Evolutionary conservation across 306 rosid species (phyloP).

Genomic region (Hippophae tibetana): DNA sequence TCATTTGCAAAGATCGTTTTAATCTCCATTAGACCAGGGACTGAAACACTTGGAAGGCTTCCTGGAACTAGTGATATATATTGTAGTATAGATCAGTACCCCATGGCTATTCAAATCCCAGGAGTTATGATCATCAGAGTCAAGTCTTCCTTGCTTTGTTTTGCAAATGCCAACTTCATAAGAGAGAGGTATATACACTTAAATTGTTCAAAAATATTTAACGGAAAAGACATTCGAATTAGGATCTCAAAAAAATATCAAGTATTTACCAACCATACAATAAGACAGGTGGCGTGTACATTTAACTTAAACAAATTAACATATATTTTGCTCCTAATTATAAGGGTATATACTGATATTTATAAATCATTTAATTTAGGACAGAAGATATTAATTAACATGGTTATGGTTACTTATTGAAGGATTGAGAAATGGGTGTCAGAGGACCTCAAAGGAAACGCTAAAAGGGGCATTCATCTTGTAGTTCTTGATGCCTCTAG

Average conservation of each 20-base stretch:
- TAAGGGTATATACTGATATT: too few species aligned
- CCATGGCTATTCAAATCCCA: conserved; percentile 62
- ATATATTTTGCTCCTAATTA: too few species aligned
- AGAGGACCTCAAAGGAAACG: conserved; percentile 27
- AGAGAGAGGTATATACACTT: conserved; percentile 43
- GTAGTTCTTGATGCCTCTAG: conserved; percentile 66
- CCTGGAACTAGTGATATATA: conserved; percentile 58
- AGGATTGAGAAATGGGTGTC: conserved; percentile 51
- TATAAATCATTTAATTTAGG: too few species aligned
- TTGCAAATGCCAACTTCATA: conserved; percentile 76
- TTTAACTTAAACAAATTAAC: too few species aligned
- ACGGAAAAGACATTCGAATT: too few species aligned
- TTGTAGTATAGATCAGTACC: conserved; percentile 58
- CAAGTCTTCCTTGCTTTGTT: conserved; percentile 68
- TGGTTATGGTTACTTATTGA: not conserved
- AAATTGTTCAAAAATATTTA: too few species aligned
- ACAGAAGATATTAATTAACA: not conserved
- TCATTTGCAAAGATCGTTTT: conserved; percentile 63
- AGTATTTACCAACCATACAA: too few species aligned
- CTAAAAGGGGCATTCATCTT: conserved; percentile 25
- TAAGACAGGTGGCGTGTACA: too few species aligned
- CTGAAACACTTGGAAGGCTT: conserved; percentile 61
- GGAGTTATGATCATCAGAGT: conserved; percentile 50
- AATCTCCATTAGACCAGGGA: conserved; percentile 61
- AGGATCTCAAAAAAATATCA: too few species aligned